Evolutionary conservation across 2,329 filamentous ascomycete species (phyloP).

Genomic region (Penicillium janthinellum): DNA sequence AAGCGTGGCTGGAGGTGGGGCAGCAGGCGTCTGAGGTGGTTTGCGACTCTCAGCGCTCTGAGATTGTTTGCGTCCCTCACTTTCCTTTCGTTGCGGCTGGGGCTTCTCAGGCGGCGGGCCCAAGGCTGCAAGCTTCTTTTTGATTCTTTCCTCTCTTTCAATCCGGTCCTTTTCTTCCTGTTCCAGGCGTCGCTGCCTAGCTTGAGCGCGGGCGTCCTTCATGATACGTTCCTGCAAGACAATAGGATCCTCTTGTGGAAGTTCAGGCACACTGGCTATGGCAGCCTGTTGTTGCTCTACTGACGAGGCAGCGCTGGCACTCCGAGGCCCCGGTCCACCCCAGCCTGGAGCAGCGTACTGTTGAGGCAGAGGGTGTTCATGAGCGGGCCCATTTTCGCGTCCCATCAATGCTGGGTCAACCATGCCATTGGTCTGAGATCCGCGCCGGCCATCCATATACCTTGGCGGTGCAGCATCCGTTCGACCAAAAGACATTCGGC

Average conservation of each 20-base stretch:
- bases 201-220: conserved; percentile 60
- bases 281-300: conserved; percentile 23
- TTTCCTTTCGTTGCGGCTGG: conserved; percentile 32
- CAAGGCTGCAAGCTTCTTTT: conserved; percentile 58
- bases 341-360: conserved; percentile 31
- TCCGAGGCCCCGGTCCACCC: conserved; percentile 31
- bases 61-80: conserved; percentile 31
- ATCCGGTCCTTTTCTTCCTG: conserved; percentile 60
- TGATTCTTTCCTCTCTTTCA: conserved; percentile 59
- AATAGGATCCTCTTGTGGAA: conserved; percentile 45
- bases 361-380: conserved; percentile 31
- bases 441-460: conserved; percentile 42
- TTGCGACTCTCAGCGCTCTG: conserved; percentile 29
- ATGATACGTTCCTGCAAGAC: conserved; percentile 62
- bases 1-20: conserved; percentile 36
- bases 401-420: conserved; percentile 35
- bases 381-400: conserved; percentile 27
- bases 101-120: conserved; percentile 47
- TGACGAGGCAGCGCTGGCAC: conserved; percentile 32
- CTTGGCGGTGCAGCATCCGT: conserved; percentile 46
- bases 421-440: conserved; percentile 42
- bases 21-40: conserved; percentile 21
- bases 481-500: conserved; percentile 62
- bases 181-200: conserved; percentile 56
- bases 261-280: conserved; percentile 19